Base-by-base conservation (phyloP, 495 filamentous ascomycete genomes). In the Penicillium angulare region DNA sequence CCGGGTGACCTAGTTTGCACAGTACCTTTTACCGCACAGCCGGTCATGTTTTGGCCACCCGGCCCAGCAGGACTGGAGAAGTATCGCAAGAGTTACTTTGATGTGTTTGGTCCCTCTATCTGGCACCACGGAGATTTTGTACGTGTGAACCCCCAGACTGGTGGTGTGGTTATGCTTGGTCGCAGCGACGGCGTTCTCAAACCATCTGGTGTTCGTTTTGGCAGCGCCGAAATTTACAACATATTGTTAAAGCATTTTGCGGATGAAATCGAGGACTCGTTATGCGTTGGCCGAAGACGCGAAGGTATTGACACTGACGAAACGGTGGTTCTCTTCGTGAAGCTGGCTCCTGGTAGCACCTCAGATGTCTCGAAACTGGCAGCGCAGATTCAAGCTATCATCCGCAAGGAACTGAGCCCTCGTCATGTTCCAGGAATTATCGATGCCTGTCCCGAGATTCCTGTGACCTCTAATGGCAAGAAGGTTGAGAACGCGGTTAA, bases 41-140 rank as follows among this genome's bases (percentile, higher is more conserved):
- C 93, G 0, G 80, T 95, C 12, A 83, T 79, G 53, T 98, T 98
- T 73, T 97, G 87, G 81, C 74, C 74, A 27, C 73, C 72, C 1
- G 89, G 89, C 12, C 60, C 73, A 0, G 73, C 70, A 2, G 90
- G 91, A n/a, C 73, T 78, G 9, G 77, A 80, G 17, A 84, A 87
- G 59, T 97, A 97, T 68, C 76, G 76, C 35, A 82, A 80, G 43
- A 88, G 83, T 57, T 98, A 98, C 67, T 98, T 98, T 57, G 88
- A 92, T 47, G 79, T 81, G 10, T 96, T 96, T 59, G 76, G 74
- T 7, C 63, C 71, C 12, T 57, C 75, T 1, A 71, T 95, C 20
- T 97, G 92, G 93, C 90, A 96, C 65, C 93, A 98, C 63, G 93
- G 93, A 3, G 93, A 98, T 64, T 97, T 96, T 60, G 80, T 96